Base-by-base conservation (phyloP, 202 grass and related monocot genomes). In the Zoysia matrella region DNA sequence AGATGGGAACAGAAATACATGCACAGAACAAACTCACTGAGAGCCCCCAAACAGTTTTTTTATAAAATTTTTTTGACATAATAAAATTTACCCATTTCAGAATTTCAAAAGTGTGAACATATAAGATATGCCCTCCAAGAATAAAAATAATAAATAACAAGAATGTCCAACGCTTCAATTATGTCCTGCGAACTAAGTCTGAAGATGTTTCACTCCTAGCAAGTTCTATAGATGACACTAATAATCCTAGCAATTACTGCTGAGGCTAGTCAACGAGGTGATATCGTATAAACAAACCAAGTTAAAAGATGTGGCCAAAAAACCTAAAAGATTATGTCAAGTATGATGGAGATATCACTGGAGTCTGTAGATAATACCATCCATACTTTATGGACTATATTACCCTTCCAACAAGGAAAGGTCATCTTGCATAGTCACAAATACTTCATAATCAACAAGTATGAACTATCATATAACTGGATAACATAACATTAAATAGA, bases 361-460 rank as follows among this genome's bases (percentile, higher is more conserved):
- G 41, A 51, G 2, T 36, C 30, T 36, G 30, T 36, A 36, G 30
- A 43, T 7, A 82, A 48, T 55, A 57, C 36, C 3, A 57, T 57
- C 55, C 41, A 69, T 5, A 81, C 64, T 16, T 47, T 41, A 76
- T 2, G 2, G 55, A 71, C 45, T 16, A 7, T 6, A 55, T 13
- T 2, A 53, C 10, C 7, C 65, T 6, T 63, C 16, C 3, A 43
- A 47, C 39, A 11, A n/a, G 0, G 7, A 78, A 48, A 82, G 11
- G 14, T 67, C 8, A 47, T 39, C 58, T 42, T 72, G 80, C 16
- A 52, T 79, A 60, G 61, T 72, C 63, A 83, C 3, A 5, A 60
- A 12, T 60, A 50, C 7, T 16, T 16, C 47, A 60, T 67, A 7
- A 65, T 53, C 18, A 61, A 7, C n/a, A 83, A 11, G 45, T 78